Base-by-base conservation (phyloP, 2,329 filamentous ascomycete species). In the Aspergillus japonicus region DNA sequence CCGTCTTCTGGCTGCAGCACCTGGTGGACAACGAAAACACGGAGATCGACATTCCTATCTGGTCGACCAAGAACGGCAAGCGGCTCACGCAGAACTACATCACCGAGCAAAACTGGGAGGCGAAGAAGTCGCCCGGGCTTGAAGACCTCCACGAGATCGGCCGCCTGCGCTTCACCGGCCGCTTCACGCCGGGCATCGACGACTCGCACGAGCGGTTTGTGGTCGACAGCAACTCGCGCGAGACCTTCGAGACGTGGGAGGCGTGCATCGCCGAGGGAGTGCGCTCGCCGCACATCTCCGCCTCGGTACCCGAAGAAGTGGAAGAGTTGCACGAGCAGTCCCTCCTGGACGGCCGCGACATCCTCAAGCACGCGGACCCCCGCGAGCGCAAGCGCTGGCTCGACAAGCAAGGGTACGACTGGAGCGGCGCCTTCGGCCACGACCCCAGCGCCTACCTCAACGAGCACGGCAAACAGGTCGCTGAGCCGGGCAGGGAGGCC, bases 171-270 rank as follows among this genome's bases (percentile, higher is more conserved):
- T 96, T 98, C 82, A 82, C 83, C 2, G 91, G 87, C 11, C 84
- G 87, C 12, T 98, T 98, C 81, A 96, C 95, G 64, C 88, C 93
- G 0, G 94, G 94, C 14, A 96, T 91, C 52, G 93, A 97, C 72
- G 87, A 91, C 56, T 89, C 91, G 19, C 95, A 98, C 72, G 84
- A 91, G 65, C 83, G 82, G 1, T 97, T 96, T 67, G 88, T 96
- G 23, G 85, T 87, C 51, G 91, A 96, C 74, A 96, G 96, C 69
- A 88, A 96, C 72, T 89, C 89, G 1, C 88, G 94, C 33, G 95
- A 98, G 80, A 97, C 93, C 0, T 96, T 91, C 64, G 94, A 98
- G 78, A 90, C 89, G 0, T 98, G 93, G 92, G 92, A 97, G 75
- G 91, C 92, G 0, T 97, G 94, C 73, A 86, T 89, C 47, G 87